Evolutionary conservation across 352 stramenopile genomes (phyloP), one percentile per base, ranked within the genome.

Genomic region (Globisporangium barbulae): DNA sequence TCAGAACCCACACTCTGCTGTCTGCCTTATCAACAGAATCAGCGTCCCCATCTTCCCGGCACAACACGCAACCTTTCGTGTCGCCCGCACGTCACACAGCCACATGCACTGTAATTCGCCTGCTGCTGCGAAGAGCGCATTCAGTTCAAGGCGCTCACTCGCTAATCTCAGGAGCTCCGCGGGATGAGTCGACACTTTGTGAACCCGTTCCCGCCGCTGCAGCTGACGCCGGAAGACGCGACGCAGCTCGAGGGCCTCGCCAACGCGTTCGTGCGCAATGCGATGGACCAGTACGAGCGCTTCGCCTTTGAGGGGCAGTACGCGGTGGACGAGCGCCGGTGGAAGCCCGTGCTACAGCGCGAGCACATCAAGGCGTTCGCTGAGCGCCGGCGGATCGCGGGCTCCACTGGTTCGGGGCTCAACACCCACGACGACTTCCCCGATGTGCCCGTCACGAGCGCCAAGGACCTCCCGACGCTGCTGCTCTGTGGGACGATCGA

Each of bases 401-500:
- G 35, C 35, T 13, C 35, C 10, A 59, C 35, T 59, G 30, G 19
- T 22, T 47, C 33, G 25, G 49, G 33, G 21, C 15, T 47, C 3
- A 21, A 35, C 25, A 22, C 25, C 8, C 28, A 50, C 31, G 42
- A 25, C 21, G 55, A 61, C 15, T 28, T 39, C 15, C 58, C 58
- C 1, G 58, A 64, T 15, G 33, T 19, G 1, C 58, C 58, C 10
- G 47, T 64, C 33, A 55, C 33, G 17, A 53, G 25, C 17, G 33
- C 47, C n/a, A 45, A 25, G 1, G 58, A 64, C n/a, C 33, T 64
- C 2, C 58, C 58, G 4, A 25, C 39, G 28, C 56, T 84, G 33
- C 69, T 82, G 42, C 71, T 77, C 13, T 72, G 76, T 21, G 83
- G 83, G 10, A 81, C 73, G 8, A 49, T 91, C 0, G 64, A 72